These are phyloP conservation scores for Parascedosporium putredinis DNA, from an alignment of 2,329 filamentous ascomycete species.

Conservation along the genomic window DNA sequence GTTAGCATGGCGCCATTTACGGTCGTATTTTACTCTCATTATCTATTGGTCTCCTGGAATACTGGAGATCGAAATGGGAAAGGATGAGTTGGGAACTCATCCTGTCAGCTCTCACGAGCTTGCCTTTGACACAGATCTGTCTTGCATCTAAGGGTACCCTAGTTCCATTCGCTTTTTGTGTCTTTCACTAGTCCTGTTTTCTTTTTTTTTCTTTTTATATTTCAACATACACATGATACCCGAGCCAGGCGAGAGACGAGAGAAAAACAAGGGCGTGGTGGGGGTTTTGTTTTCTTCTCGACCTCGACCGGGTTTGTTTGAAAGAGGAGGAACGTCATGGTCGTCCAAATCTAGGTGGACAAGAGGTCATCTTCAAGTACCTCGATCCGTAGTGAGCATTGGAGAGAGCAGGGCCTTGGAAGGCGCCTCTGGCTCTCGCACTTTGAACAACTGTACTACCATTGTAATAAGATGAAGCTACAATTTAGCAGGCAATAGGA, in stretches of 20 bases:
- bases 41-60: too few relatives aligned
- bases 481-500: not conserved
- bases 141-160: not conserved
- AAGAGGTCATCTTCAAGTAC: too few relatives aligned
- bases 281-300: not conserved
- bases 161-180: not conserved
- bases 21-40: too few relatives aligned
- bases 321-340: not conserved
- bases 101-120: too few relatives aligned
- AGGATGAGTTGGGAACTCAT: too few relatives aligned
- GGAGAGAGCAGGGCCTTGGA: not conserved
- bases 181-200: too few relatives aligned
- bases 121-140: too few relatives aligned
- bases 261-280: not conserved
- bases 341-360: too few relatives aligned
- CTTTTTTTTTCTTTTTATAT: not conserved
- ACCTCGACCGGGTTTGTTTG: not conserved
- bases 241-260: not conserved
- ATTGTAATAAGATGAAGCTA: conserved; percentile 7
- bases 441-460: conserved; percentile 10
- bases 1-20: too few relatives aligned
- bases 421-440: conserved; percentile 1
- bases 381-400: too few relatives aligned
- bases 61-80: too few relatives aligned
- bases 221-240: not conserved